phyloP scores from a whole-genome alignment of 2,329 filamentous ascomycete species.

The Graphilbum ipis-grandicollis region DNA sequence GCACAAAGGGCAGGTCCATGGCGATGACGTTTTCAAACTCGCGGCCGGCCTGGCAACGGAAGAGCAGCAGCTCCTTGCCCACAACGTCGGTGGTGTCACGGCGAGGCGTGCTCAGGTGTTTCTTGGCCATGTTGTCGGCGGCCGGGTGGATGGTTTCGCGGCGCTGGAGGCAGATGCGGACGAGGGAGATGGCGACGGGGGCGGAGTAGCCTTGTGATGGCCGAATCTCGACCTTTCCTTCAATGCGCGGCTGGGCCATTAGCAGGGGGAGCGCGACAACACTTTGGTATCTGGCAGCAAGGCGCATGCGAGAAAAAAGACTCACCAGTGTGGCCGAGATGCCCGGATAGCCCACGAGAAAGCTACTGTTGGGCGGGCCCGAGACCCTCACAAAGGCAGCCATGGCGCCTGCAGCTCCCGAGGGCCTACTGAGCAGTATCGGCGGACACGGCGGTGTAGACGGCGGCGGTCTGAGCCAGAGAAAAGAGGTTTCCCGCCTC shows the following conservation, averaged over 20 bases:
- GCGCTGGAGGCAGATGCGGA: slow-evolving; percentile 84
- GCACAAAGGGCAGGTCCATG: slow-evolving; percentile 94
- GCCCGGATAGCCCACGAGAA: slow-evolving; percentile 90
- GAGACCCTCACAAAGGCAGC: slow-evolving; percentile 69
- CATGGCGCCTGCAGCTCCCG: slow-evolving; percentile 12
- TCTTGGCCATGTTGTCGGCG: slow-evolving; percentile 85
- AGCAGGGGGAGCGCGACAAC: background rate
- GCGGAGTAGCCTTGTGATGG: slow-evolving; percentile 72
- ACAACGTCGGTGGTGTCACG: slow-evolving; percentile 87
- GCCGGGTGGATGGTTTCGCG: slow-evolving; percentile 93
- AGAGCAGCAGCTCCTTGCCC: slow-evolving; percentile 87
- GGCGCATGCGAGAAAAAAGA: background rate
- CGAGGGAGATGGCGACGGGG: slow-evolving; percentile 78
- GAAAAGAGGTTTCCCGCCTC: too few relatives aligned
- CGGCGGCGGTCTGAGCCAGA: background rate
- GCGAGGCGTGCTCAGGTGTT: slow-evolving; percentile 74
- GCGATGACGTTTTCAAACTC: slow-evolving; percentile 78
- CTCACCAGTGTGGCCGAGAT: slow-evolving; percentile 93
- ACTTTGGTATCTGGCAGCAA: too few relatives aligned
- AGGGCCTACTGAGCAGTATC: slow-evolving; percentile 1
- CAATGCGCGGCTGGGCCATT: slow-evolving; percentile 88
- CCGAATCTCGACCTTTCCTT: slow-evolving; percentile 93
- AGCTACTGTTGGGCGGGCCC: slow-evolving; percentile 91
- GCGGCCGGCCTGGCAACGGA: slow-evolving; percentile 66
- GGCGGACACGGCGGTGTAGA: background rate